Evolutionary conservation across 2,329 filamentous ascomycete species (phyloP), one percentile per base, ranked within the genome.

Genomic region (Pseudocercospora macadamiae): DNA sequence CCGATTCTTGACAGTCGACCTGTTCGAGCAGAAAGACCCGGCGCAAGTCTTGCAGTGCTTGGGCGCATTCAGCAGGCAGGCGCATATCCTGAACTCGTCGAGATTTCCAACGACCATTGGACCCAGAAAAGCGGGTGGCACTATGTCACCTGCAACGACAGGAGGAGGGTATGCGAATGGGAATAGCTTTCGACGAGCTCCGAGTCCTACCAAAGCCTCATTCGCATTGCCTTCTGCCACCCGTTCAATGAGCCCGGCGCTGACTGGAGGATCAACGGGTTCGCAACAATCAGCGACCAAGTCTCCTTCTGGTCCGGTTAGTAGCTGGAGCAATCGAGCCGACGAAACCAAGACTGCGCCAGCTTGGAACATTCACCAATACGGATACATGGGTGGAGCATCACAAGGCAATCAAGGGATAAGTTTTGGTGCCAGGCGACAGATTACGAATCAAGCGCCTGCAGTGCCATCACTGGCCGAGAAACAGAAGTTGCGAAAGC

Each of bases 311-410:
- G 79, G 81, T 12, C 76, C 80, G n/a, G 85, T 93, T 62, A 96
- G 90, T 72, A 96, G 87, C 75, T 97, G 95, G 95, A 96, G 90
- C 75, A 96, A 86, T 73, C 90, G 84, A 74, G 83, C 85, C 55
- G 91, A 97, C 66, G 90, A 97, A 74, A 85, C 85, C 14, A 83
- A 82, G 44, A 97, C 93, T 1, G 83, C 88, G 23, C 95, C 95
- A 0, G 95, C 95, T 1, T 99, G 95, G 95, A 99, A 97, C 73
- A 97, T 97, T 67, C 89, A 93, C 57, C 95, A 99, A 73, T 99
- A 99, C 72, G 93, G 95, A 6, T 99, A 97, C 76, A 95, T 97
- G 89, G 95, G 95, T 58, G 95, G 95, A 49, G 95, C 95, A 23
- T 97, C 91, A 70, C 95, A 99, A 74, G 93, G 91, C 2, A 97